Conservation (phyloP, 148 eudicot species). For the Gaultheria prostrata region DNA sequence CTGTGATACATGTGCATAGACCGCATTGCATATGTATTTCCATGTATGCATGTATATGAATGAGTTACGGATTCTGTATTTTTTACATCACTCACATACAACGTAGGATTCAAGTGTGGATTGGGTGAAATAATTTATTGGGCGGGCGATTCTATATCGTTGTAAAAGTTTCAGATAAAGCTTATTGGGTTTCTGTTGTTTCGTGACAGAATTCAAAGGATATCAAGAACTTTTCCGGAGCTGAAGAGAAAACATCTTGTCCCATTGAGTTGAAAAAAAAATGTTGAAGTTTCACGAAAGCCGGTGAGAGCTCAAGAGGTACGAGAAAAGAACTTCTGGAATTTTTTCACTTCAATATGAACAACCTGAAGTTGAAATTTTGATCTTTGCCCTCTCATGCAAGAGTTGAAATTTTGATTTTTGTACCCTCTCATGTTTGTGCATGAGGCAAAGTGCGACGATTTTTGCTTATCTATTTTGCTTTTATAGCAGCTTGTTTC, state of each 20-base stretch:
- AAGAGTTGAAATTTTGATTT: background rate
- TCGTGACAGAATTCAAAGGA: background rate
- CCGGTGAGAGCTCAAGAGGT: background rate
- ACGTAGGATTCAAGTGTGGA: background rate
- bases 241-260: background rate
- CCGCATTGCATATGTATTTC: background rate
- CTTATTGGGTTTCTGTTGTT: background rate
- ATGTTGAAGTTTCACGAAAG: background rate
- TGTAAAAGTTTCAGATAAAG: background rate
- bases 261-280: background rate
- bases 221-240: background rate
- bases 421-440: conserved; percentile 17
- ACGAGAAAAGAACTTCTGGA: background rate
- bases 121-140: too few species aligned
- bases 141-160: too few species aligned
- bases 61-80: background rate
- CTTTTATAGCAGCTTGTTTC: background rate
- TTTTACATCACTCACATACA: too few species aligned
- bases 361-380: background rate
- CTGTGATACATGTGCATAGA: background rate
- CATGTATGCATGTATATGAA: background rate
- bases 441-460: conserved; percentile 12
- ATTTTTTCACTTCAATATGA: background rate
- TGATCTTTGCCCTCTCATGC: conserved; percentile 17
- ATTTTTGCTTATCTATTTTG: background rate